Evolutionary conservation across 2,329 filamentous ascomycete species (phyloP), one percentile per base, ranked within the genome.

Genomic region (Bisporella sp.): DNA sequence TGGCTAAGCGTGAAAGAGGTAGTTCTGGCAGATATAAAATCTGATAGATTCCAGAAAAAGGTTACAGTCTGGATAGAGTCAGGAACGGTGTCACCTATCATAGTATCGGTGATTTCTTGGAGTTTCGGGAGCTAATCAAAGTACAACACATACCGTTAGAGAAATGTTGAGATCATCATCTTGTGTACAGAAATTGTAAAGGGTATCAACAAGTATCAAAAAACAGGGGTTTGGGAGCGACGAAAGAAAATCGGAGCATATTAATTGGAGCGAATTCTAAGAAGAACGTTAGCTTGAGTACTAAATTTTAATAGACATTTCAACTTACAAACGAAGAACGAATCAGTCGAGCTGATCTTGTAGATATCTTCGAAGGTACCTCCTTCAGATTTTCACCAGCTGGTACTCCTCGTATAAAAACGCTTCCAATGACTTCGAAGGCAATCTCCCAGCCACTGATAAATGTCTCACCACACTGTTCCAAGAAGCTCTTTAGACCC

Each of bases 31-130:
- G 81, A 84, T 4, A 97, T 74, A 56, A 91, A 93, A 66, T 96
- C 91, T 0, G 92, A 96, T 6, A 96, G 79, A 48, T 92, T 91
- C 89, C 91, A 96, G 66, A 96, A 95, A 64, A 95, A 93, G 0
- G 92, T 96, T 6, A 96, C 88, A 1, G 91, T 93, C 81, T 89
- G 46, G 3, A 28, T 45, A 33, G 31, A 37, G 53, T 46, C 48
- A 60, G 5, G 8, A 40, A 21, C n/a, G n/a, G 9, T 39, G 35
- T 39, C 9, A 9, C n/a, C 9, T 39, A 39, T 39, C n/a, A n/a
- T 39, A 39, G 12, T 4, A 13, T 21, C 21, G 21, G 21, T 21
- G 21, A 21, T 21, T 3, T 21, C 21, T 21, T 21, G 21, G 21
- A 21, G 2, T 8, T 5, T 37, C 32, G 13, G n/a, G 5, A 13